Base-by-base conservation (phyloP, 345 rosid genomes). In the Citrus australasica region DNA sequence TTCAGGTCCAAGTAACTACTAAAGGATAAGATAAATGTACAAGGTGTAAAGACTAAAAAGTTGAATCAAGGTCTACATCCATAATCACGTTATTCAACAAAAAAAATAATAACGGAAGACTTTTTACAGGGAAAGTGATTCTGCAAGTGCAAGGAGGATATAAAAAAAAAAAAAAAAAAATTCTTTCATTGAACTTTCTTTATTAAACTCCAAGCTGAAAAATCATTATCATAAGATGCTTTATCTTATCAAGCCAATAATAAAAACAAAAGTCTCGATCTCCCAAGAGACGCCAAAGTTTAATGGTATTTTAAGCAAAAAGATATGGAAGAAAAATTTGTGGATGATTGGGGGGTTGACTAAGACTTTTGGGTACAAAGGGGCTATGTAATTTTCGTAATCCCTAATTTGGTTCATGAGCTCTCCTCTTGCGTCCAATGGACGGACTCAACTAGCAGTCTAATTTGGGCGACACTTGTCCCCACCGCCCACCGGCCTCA, bases 1-100 rank as follows among this genome's bases (percentile, higher is more conserved):
- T 35, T 53, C 22, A 10, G 53, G 70, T 32, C 59, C 75, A 66
- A 71, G 62, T 67, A 35, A 51, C 27, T 58, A 63, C 59, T 48
- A 78, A 40, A 73, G 48, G 80, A 87, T 81, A 83, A 68, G 67
- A 74, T 73, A 65, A 60, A 73, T 17, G n/a, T 13, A 33, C 71
- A 67, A 32, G 17, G 14, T 58, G 66, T 24, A 9, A 48, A 21
- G 79, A 69, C 67, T 70, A n/a, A 14, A 37, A 73, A 55, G 24
- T 14, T 14, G 65, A n/a, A 62, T 30, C 16, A 9, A 80, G 70
- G 25, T 72, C 61, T 24, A 63, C 35, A 46, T 75, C 19, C 0
- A 33, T 21, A 21, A 63, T 75, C 76, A 73, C 70, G 70, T 37
- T 53, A 33, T 25, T 73, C 33, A 30, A 30, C 14, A 30, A 71